A percentile compares a stretch with the other conserved stretches of the same genome.
Conservation (phyloP, 2,329 filamentous ascomycete species). For the Colletotrichum cuscutae region DNA sequence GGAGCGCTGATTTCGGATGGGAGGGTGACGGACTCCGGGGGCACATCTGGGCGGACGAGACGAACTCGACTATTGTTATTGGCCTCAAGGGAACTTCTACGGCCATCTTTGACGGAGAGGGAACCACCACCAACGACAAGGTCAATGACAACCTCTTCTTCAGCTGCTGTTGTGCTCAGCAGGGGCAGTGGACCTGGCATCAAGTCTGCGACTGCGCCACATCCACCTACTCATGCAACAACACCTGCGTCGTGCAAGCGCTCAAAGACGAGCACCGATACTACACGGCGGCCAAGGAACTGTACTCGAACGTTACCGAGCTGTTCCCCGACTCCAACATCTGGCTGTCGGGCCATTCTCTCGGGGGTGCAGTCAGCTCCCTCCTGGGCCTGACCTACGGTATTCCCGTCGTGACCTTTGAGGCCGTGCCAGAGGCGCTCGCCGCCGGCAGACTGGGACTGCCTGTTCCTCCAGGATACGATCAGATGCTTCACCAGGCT, state of each 20-base stretch:
- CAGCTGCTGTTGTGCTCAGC: conserved; percentile 96
- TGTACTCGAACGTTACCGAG: conserved; percentile 92
- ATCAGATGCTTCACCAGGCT: conserved; percentile 76
- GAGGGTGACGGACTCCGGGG: conserved; percentile 87
- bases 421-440: conserved; percentile 91
- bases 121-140: conserved; percentile 97
- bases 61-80: conserved; percentile 88
- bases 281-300: conserved; percentile 86
- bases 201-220: conserved; percentile 95
- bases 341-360: conserved; percentile 92
- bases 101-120: conserved; percentile 95
- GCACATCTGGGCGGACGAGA: conserved; percentile 89
- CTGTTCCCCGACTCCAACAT: conserved; percentile 86
- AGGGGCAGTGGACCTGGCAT: conserved; percentile 88
- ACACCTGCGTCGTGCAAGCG: conserved; percentile 83
- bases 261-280: conserved; percentile 88
- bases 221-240: conserved; percentile 88
- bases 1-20: conserved; percentile 93
- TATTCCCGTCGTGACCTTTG: conserved; percentile 89
- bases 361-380: conserved; percentile 90
- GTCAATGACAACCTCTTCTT: conserved; percentile 98
- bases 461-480: conserved; percentile 82
- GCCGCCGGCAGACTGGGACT: conserved; percentile 86
- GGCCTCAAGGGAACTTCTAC: conserved; percentile 91
- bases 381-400: conserved; percentile 92